Evolutionary conservation across 2,329 filamentous ascomycete genomes (phyloP).

Genomic region (Arthrocladium fulminans): DNA sequence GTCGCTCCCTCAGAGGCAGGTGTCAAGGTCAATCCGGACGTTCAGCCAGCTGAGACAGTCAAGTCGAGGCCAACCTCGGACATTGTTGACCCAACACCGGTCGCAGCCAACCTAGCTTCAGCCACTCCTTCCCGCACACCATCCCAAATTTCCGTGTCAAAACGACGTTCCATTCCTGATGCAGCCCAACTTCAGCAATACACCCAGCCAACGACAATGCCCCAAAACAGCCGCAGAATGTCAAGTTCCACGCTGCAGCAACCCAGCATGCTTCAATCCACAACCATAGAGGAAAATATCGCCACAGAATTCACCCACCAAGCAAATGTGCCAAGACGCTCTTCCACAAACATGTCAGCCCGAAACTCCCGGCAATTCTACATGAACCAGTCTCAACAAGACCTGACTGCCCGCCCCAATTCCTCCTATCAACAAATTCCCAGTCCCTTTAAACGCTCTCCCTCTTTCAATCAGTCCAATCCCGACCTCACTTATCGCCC

Average conservation of each 20-base stretch:
- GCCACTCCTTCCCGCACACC: not conserved
- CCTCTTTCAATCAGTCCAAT: not conserved
- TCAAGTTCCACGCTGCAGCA: constrained; percentile 11
- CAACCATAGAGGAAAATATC: constrained; percentile 19
- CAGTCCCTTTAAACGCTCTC: not conserved
- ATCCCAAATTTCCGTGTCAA: not conserved
- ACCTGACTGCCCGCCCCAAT: too few relatives aligned
- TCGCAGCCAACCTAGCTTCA: not conserved
- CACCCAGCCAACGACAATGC: constrained; percentile 7
- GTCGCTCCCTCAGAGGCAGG: constrained; percentile 13
- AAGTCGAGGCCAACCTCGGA: not conserved
- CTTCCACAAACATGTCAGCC: not conserved
- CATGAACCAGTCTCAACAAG: too few relatives aligned
- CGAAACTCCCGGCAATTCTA: not conserved
- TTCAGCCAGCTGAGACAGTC: not conserved
- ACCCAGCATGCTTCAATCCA: constrained; percentile 4
- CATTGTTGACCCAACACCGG: not conserved
- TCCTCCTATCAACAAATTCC: not conserved
- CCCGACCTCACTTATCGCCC: not conserved
- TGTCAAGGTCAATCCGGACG: constrained; percentile 12
- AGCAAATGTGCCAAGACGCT: constrained; percentile 6
- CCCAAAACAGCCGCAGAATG: constrained; percentile 11
- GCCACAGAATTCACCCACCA: constrained; percentile 13
- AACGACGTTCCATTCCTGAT: constrained; percentile 12
- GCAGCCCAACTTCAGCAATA: constrained; percentile 12